Evolutionary conservation across 2,329 filamentous ascomycete species (phyloP), one percentile per base, ranked within the genome.

Genomic region (Gnomoniopsis sp.): DNA sequence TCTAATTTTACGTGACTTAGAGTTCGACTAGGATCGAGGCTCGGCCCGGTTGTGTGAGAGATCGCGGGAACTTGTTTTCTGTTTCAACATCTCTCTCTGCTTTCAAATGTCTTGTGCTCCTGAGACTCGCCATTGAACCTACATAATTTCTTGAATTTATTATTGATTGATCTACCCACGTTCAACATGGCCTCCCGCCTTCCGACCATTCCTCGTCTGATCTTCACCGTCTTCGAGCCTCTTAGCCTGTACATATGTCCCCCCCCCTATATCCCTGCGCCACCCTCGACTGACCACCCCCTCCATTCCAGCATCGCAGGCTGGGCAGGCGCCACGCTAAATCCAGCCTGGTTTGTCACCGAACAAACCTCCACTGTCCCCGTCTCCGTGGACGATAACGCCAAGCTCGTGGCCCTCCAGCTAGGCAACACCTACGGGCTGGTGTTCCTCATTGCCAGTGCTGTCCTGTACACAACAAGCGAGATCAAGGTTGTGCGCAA

Each of bases 371-470:
- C 82, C 6, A 65, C 69, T 22, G 63, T 71, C 26, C 65, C 69
- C 49, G 65, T 71, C 11, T 56, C 74, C 22, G 68, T 73, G 30
- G 76, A 78, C 49, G 74, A 75, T 51, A 77, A 79, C 64, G 77
- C 77, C 62, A 76, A 81, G 46, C 75, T 87, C n/a, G 73, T 90
- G 30, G 82, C 85, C 49, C 78, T 83, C 65, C 87, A 91, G 72
- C 77, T 91, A 17, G 88, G 86, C 48, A 91, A 91, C 65, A 70
- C 86, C 21, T 91, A 90, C 66, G 79, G 87, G 1, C 77, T 91
- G 14, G 75, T 90, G 50, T 85, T 82, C 61, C 74, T 90, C 58
- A 70, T 90, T 4, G 88, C 85, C 3, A 68, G 89, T 8, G 85
- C 80, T 4, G 79, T 90, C 17, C 75, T 90, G 14, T 83, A 85